Evolutionary conservation across 257 asterid species (phyloP).

Genomic region (Eustoma russellianum): DNA sequence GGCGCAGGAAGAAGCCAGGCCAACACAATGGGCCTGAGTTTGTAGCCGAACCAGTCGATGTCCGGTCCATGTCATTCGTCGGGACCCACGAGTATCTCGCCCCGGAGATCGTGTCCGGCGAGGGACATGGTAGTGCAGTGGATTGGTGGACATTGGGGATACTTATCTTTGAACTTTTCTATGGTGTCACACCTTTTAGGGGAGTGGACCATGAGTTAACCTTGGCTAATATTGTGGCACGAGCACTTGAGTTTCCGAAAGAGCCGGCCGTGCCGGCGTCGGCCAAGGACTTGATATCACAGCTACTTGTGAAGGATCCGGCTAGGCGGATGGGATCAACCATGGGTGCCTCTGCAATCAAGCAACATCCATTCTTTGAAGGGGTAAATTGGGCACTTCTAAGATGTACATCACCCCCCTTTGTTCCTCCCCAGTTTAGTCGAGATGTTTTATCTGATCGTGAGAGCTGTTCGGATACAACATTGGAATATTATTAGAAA

Average conservation of each 20-base stretch:
- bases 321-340: slow-evolving; percentile 46
- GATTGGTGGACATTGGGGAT: slow-evolving; percentile 83
- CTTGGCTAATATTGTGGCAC: slow-evolving; percentile 57
- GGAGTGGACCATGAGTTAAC: slow-evolving; percentile 66
- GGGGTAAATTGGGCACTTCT: slow-evolving; percentile 72
- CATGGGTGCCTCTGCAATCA: slow-evolving; percentile 61
- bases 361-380: slow-evolving; percentile 57
- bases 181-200: slow-evolving; percentile 62
- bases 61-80: slow-evolving; percentile 68
- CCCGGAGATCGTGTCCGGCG: slow-evolving; percentile 73
- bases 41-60: slow-evolving; percentile 66
- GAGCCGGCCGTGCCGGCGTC: slow-evolving; percentile 38
- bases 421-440: slow-evolving; percentile 41
- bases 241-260: slow-evolving; percentile 66
- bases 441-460: slow-evolving; percentile 29
- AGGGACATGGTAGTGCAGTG: slow-evolving; percentile 72
- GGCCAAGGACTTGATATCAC: slow-evolving; percentile 54
- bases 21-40: slow-evolving; percentile 42
- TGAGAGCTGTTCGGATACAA: slow-evolving; percentile 34
- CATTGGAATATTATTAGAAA: slow-evolving; percentile 48
- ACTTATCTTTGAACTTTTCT: slow-evolving; percentile 55
- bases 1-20: slow-evolving; percentile 46
- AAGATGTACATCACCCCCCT: slow-evolving; percentile 66
- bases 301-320: slow-evolving; percentile 57
- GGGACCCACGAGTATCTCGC: slow-evolving; percentile 78